Evolutionary conservation across 2,329 filamentous ascomycete species (phyloP).

Genomic region (Fusarium stilboides): DNA sequence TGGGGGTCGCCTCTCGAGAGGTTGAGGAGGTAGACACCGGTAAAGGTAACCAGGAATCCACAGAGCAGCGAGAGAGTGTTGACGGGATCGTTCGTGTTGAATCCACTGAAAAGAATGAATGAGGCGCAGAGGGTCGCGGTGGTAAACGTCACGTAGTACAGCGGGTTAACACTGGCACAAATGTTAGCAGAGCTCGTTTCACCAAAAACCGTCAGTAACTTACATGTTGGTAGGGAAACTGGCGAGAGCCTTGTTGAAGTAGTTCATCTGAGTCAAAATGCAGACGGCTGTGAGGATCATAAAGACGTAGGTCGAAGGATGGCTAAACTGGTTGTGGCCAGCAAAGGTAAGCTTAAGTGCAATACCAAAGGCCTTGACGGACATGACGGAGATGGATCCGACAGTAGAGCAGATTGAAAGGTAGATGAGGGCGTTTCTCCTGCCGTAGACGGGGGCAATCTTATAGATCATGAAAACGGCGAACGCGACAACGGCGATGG

Average conservation of each 20-base stretch:
- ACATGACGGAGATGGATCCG: conserved; percentile 98
- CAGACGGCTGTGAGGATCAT: conserved; percentile 93
- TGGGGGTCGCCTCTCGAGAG: conserved; percentile 94
- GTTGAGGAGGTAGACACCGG: conserved; percentile 95
- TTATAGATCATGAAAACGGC: conserved; percentile 97
- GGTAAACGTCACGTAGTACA: conserved; percentile 98
- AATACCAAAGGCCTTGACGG: conserved; percentile 98
- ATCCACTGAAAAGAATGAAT: conserved; percentile 95
- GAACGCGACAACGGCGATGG: conserved; percentile 83
- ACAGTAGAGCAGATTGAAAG: conserved; percentile 98
- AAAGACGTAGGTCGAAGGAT: conserved; percentile 97
- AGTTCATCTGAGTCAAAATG: conserved; percentile 99
- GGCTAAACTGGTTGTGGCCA: conserved; percentile 94
- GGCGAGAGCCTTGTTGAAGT: conserved; percentile 98
- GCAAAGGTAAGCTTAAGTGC: conserved; percentile 94
- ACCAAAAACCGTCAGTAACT: conserved; percentile 53
- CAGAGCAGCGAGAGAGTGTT: conserved; percentile 94
- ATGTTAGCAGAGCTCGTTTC: conserved; percentile 7
- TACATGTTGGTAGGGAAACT: conserved; percentile 98
- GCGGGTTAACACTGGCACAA: conserved; percentile 83
- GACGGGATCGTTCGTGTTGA: conserved; percentile 93
- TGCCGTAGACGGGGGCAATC: conserved; percentile 89
- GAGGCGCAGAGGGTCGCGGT: conserved; percentile 94
- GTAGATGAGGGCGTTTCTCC: conserved; percentile 95
- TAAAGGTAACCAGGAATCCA: conserved; percentile 95